Percentiles rank a stretch among this genome's conserved stretches.
These are phyloP conservation scores for Lepiota brunneoincarnata DNA, from an alignment of 768 basidiomycete genomes.

Conservation along the genomic window DNA sequence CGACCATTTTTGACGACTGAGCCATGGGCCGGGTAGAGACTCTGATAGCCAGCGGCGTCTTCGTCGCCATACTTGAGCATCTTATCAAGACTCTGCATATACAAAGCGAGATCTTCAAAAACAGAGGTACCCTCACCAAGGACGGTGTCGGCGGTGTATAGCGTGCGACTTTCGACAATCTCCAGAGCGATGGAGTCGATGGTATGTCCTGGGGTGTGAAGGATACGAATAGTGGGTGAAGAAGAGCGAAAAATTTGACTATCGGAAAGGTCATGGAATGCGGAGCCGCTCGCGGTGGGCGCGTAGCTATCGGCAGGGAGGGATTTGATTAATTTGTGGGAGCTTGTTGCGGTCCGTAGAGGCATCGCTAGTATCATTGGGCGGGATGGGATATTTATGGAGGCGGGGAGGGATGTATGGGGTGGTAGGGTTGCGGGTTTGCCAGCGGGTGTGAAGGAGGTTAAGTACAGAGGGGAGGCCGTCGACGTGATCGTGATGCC, in stretches of 20 bases:
- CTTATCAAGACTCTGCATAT: slow-evolving; percentile 60
- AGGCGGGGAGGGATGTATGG: slow-evolving; percentile 65
- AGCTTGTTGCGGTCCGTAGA: slow-evolving; percentile 32
- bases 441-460: slow-evolving; percentile 66
- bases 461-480: slow-evolving; percentile 71
- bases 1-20: slow-evolving; percentile 67
- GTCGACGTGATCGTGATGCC: slow-evolving; percentile 83
- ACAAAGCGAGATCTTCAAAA: slow-evolving; percentile 78
- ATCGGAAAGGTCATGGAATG: slow-evolving; percentile 60
- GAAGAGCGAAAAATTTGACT: slow-evolving; percentile 46
- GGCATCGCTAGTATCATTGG: slow-evolving; percentile 15
- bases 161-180: slow-evolving; percentile 62
- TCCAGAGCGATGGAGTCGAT: slow-evolving; percentile 78
- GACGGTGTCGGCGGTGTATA: slow-evolving; percentile 91
- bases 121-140: slow-evolving; percentile 89
- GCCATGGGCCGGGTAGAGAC: slow-evolving; percentile 89
- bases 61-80: slow-evolving; percentile 46
- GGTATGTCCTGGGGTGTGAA: slow-evolving; percentile 92
- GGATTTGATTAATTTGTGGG: slow-evolving; percentile 35
- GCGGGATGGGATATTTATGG: slow-evolving; percentile 63
- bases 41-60: slow-evolving; percentile 28
- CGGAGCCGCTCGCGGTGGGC: slow-evolving; percentile 36
- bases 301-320: slow-evolving; percentile 45
- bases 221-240: slow-evolving; percentile 47
- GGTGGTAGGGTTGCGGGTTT: slow-evolving; percentile 37